Base-by-base conservation (phyloP, 257 asterid species). In the Capsicum pubescens region DNA sequence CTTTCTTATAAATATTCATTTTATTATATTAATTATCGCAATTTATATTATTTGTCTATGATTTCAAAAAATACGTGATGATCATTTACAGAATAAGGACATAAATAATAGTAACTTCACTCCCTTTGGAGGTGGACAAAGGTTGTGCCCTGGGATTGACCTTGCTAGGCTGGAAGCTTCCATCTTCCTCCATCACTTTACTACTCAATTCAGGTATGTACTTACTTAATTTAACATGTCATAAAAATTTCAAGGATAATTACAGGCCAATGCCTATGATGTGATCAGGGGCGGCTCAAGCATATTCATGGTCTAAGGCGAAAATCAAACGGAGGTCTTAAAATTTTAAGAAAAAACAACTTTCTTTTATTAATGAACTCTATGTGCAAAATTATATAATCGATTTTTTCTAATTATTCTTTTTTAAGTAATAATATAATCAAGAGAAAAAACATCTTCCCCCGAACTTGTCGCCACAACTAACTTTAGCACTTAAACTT, bases 111-210 rank as follows among this genome's bases (percentile, higher is more conserved):
- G 85, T 84, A 93, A 88, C 42, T 95, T 95, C 91, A 95, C 93
- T 35, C 98, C 98, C 52, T 95, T 95, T 87, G 99, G 99, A 63
- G 99, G 99, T 42, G 99, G 99, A 32, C 99, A 93, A 81, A 90
- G 99, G 79, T 87, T 95, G 70, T 95, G 99, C 74, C 99, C 99
- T 2, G 99, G 99, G 8, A 95, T 94, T 88, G 99, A 95, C 89
- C 88, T 95, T 66, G 95, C 99, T 80, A 92, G 98, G 93, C 94
- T 95, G 77, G 99, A 95, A 90, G 91, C 97, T 87, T 94, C 95
- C n/a, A 94, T 95, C 84, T 95, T 95, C 84, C 92, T 95, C 17
- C 98, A 95, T 87, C 95, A 94, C 85, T 87, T 95, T 80, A 97
- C 92, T n/a, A 93, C 97, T 80, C 97, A 87, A 44, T 94, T 95